A percentile compares a stretch with the other conserved stretches of the same genome.
These are phyloP conservation scores for Phytophthora pluvialis DNA, from an alignment of 352 stramenopile genomes.

Conservation along the genomic window DNA sequence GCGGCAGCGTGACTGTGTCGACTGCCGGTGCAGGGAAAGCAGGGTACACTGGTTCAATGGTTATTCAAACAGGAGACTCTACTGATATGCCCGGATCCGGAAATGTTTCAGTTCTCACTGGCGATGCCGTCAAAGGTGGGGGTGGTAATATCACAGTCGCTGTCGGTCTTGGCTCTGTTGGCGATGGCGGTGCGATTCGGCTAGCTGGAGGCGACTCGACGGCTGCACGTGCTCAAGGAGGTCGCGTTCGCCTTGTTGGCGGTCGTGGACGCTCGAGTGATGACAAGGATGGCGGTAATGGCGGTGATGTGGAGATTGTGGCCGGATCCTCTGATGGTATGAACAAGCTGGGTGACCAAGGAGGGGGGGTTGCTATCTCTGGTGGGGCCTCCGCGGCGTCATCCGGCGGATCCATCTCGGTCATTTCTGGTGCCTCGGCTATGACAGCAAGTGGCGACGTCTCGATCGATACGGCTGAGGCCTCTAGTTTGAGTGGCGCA, in stretches of 20 bases:
- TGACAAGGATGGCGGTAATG: constrained; percentile 65
- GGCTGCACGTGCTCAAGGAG: constrained; percentile 46
- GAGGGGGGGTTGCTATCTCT: constrained; percentile 42
- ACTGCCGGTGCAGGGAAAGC: constrained; percentile 66
- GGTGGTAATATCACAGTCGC: constrained; percentile 69
- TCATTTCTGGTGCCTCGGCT: constrained; percentile 49
- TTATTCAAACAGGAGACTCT: constrained; percentile 67
- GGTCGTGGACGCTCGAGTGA: constrained; percentile 53
- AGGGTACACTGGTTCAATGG: constrained; percentile 76
- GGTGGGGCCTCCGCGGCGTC: constrained; percentile 49
- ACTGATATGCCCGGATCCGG: constrained; percentile 58
- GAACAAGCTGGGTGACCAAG: constrained; percentile 46
- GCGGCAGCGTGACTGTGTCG: constrained; percentile 49
- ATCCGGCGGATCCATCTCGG: constrained; percentile 49
- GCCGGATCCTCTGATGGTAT: constrained; percentile 52
- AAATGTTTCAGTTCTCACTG: constrained; percentile 73
- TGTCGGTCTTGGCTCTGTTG: constrained; percentile 49
- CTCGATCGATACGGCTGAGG: constrained; percentile 42
- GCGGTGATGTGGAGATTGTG: constrained; percentile 53
- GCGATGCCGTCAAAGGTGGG: constrained; percentile 48
- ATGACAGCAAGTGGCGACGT: constrained; percentile 54
- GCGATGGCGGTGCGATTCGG: constrained; percentile 60
- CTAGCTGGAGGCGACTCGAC: constrained; percentile 54
- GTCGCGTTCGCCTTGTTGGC: constrained; percentile 50
- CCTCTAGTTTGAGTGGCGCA: constrained; percentile 37